Conservation (phyloP, 495 filamentous ascomycete genomes). For the Penicillium bialowiezense region DNA sequence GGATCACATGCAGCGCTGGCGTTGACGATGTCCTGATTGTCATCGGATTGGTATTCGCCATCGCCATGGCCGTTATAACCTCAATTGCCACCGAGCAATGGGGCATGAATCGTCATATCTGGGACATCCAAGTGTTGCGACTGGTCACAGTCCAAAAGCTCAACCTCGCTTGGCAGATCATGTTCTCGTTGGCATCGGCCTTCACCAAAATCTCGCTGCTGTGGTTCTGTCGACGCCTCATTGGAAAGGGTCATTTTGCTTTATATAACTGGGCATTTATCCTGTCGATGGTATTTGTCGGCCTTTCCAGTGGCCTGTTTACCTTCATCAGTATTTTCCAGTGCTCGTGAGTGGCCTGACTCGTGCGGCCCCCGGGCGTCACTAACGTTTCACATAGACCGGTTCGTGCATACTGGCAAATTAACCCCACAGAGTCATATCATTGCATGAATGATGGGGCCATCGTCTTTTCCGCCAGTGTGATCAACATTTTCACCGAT, state of each 20-base stretch:
- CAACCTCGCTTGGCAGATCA: slow-evolving; percentile 49
- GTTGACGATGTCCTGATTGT: slow-evolving; percentile 50
- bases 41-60: slow-evolving; percentile 30
- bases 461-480: slow-evolving; percentile 51
- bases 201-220: slow-evolving; percentile 58
- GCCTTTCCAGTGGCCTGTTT: slow-evolving; percentile 44
- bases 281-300: slow-evolving; percentile 42
- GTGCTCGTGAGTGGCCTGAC: slow-evolving; percentile 46
- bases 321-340: slow-evolving; percentile 52
- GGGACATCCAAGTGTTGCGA: slow-evolving; percentile 44
- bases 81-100: slow-evolving; percentile 41
- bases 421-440: slow-evolving; percentile 29
- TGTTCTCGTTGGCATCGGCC: slow-evolving; percentile 51
- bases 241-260: slow-evolving; percentile 35
- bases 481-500: slow-evolving; percentile 61
- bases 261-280: slow-evolving; percentile 43
- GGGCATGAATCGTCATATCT: slow-evolving; percentile 56
- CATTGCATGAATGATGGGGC: slow-evolving; percentile 50
- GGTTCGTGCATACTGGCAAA: slow-evolving; percentile 51
- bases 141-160: slow-evolving; percentile 38
- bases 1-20: slow-evolving; percentile 44
- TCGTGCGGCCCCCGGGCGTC: neutral
- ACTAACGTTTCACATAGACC: slow-evolving; percentile 37
- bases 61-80: slow-evolving; percentile 44
- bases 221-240: slow-evolving; percentile 54